These are phyloP conservation scores for Penicillium sp. DNA, from an alignment of 2,329 filamentous ascomycete genomes.

Conservation along the genomic window DNA sequence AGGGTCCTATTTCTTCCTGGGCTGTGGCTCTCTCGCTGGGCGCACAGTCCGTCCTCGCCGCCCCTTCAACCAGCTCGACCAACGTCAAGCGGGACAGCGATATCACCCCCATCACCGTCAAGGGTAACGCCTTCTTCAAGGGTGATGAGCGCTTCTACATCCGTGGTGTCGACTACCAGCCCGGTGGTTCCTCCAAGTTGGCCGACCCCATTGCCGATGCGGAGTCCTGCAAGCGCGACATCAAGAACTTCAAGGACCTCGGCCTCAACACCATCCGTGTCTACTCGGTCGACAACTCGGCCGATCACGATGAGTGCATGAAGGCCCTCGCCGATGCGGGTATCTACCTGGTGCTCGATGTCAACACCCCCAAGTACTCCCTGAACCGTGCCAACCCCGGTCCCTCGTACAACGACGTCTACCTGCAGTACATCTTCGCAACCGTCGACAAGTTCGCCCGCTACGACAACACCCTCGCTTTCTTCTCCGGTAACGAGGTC, in stretches of 20 bases:
- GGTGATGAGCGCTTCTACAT: conserved; percentile 53
- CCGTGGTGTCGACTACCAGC: conserved; percentile 57
- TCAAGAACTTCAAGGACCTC: conserved; percentile 73
- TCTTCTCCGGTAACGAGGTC: conserved; percentile 78
- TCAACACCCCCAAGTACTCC: conserved; percentile 87
- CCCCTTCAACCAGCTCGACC: conserved; percentile 23
- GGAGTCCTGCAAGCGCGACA: conserved; percentile 68
- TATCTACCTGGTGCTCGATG: conserved; percentile 87
- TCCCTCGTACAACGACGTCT: conserved; percentile 77
- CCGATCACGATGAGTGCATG: conserved; percentile 82
- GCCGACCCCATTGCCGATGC: conserved; percentile 71
- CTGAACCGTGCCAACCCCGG: conserved; percentile 71
- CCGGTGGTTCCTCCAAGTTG: conserved; percentile 56
- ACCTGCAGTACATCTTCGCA: conserved; percentile 80
- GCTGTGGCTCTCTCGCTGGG: conserved; percentile 44
- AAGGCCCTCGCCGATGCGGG: conserved; percentile 68
- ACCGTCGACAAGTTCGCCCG: conserved; percentile 77
- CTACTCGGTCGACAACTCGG: conserved; percentile 85
- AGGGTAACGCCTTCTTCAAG: conserved; percentile 62
- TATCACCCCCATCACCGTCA: conserved; percentile 53
- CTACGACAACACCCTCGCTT: conserved; percentile 81
- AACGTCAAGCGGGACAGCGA: conserved; percentile 38
- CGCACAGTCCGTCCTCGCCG: conserved; percentile 43
- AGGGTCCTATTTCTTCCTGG: conserved; percentile 44
- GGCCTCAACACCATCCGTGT: conserved; percentile 89